Base-by-base conservation (phyloP, 2,329 filamentous ascomycete genomes). In the Hymenoscyphus fraxineus region DNA sequence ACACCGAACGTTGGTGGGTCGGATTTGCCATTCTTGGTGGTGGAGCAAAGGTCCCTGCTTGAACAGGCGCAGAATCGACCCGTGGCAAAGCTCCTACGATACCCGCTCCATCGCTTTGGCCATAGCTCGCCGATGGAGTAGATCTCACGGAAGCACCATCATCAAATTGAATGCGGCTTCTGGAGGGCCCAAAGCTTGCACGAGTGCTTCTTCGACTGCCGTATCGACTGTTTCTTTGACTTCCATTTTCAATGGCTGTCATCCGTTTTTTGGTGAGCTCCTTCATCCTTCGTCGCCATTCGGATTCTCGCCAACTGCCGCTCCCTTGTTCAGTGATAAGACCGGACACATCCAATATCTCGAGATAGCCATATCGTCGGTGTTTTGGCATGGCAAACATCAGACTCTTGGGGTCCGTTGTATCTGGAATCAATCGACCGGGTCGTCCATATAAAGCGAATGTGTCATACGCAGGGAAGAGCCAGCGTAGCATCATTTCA, bases 311-410 rank as follows among this genome's bases (percentile, higher is more conserved):
- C 93, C 93, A 97, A 31, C 78, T 81, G 22, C 85, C 79, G 76
- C 90, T 96, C 22, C 90, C 91, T 2, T 92, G 85, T 2, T 89
- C 88, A 67, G 90, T 83, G 66, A 99, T 93, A 54, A 98, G 80
- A 61, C 84, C 84, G 3, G 89, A 88, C 16, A 98, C 91, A 74
- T 99, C 95, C 63, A 93, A 78, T 41, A 93, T 87, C 73, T 98
- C 95, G 32, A 99, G 79, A 73, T 98, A 98, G 0, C 94, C 93
- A 73, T 96, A 96, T 68, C 91, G 85, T 61, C 88, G 87, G 71
- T 95, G 88, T 71, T 91, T 92, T 0, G 95, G 94, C 88, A 99
- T 96, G 6, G 93, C 95, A 76, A 98, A 99, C 95, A 99, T 99
- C 69, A 99, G 82, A 64, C 95, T 96, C 57, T 92, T 87, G 3